These are phyloP conservation scores for Blastobotrys elegans DNA, from an alignment of 1,139 yeast genomes.

Conservation along the genomic window DNA sequence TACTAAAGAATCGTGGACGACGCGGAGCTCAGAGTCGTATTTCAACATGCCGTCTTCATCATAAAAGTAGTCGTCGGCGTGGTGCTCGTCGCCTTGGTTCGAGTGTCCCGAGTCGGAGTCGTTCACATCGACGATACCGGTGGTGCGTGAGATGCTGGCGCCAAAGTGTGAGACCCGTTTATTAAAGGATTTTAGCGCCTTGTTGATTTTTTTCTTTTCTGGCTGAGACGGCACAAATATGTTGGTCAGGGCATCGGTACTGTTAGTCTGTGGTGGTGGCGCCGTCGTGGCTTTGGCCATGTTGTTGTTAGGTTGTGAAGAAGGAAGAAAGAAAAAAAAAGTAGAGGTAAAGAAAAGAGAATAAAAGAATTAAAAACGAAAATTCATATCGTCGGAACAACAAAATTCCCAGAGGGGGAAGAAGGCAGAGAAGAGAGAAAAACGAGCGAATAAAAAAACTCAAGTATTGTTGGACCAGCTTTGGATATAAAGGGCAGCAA, in stretches of 20 bases:
- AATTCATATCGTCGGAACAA: too few species aligned
- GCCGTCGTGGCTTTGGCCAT: background rate
- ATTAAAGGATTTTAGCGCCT: conserved; percentile 24
- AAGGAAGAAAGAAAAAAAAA: background rate
- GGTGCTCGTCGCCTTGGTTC: conserved; percentile 13
- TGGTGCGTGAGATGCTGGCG: conserved; percentile 20
- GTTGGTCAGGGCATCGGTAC: conserved; percentile 11
- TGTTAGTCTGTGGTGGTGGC: background rate
- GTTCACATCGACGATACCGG: conserved; percentile 22
- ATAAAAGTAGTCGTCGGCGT: conserved; percentile 19
- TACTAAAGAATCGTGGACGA: conserved; percentile 26
- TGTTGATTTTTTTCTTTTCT: conserved; percentile 21
- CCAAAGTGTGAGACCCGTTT: conserved; percentile 24
- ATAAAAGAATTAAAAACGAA: too few species aligned
- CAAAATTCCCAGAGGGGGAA: too few species aligned
- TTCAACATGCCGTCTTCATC: conserved; percentile 22
- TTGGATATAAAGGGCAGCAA: too few species aligned
- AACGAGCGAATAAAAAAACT: too few species aligned
- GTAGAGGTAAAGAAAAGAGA: background rate
- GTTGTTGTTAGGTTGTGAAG: background rate
- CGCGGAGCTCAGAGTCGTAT: conserved; percentile 24
- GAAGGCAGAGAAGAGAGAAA: too few species aligned
- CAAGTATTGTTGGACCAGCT: too few species aligned
- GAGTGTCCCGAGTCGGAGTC: conserved; percentile 15
- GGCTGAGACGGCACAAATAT: conserved; percentile 23